phyloP scores from a whole-genome alignment of 1,284 basidiomycete species.

The Austroboletus novae-zelandiae region DNA sequence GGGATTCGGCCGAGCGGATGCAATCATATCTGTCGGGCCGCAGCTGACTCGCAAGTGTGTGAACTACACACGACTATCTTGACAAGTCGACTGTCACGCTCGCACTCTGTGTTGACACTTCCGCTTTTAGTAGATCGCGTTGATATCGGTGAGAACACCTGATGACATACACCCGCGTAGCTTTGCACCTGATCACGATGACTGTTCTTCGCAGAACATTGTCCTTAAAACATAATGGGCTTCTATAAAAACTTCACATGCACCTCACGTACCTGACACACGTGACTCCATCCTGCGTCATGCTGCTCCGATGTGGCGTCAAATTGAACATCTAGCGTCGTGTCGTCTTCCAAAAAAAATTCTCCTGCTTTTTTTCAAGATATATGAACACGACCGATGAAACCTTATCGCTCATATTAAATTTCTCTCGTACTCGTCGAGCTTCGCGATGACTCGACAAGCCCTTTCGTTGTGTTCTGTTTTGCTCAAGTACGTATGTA shows the following conservation, averaged over 20 bases:
- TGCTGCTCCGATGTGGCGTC: neutral
- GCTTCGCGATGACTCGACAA: too few species aligned
- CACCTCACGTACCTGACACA: neutral
- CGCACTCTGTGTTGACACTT: too few species aligned
- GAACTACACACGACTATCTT: neutral
- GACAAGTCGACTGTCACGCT: neutral
- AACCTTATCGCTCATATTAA: too few species aligned
- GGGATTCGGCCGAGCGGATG: neutral
- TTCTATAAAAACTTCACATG: too few species aligned
- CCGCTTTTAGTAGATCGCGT: too few species aligned
- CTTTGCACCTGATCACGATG: neutral
- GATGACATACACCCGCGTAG: neutral
- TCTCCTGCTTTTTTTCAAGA: too few species aligned
- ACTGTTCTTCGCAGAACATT: neutral
- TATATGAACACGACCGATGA: too few species aligned
- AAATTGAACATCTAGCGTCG: neutral
- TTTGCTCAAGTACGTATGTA: too few species aligned
- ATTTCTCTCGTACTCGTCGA: too few species aligned
- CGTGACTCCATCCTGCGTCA: neutral
- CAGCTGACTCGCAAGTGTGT: neutral
- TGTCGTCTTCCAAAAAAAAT: too few species aligned
- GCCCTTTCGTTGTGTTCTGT: too few species aligned
- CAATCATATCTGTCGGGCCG: neutral
- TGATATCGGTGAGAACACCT: neutral
- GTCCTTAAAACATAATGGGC: neutral